Base-by-base conservation (phyloP, 2,329 filamentous ascomycete species). In the Colletotrichum lentis region DNA sequence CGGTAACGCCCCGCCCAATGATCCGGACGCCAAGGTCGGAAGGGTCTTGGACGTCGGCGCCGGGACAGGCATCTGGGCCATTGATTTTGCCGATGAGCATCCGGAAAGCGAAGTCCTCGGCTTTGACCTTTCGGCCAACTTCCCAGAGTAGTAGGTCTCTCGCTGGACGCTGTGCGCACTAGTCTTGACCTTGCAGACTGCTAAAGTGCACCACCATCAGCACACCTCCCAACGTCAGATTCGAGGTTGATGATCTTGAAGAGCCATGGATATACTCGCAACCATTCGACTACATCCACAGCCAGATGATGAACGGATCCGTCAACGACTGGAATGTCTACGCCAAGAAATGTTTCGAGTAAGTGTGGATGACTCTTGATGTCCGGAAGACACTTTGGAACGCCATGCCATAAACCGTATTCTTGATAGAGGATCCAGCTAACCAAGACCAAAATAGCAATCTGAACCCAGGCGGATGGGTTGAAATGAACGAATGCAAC, bases 21-120 rank as follows among this genome's bases (percentile, higher is more conserved):
- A 69, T 3, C 67, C 73, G 2, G 73, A 46, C 3, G 70, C 70
- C 3, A 54, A 58, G 12, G 62, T 76, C 10, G 55, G 67, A 5
- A 74, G 73, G 4, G 74, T 80, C 6, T 74, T 85, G 2, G 83
- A 85, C 72, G 71, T 83, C 44, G 82, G 82, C 11, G 83, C 81
- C 0, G 83, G 83, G 0, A 85, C 82, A 3, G 82, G 82, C 12
- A 72, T 77, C 7, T 81, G 80, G 79, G 77, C 78, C 27, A 2
- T 84, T 7, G 83, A 84, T 62, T 80, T 83, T 70, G 81, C 74
- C 73, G 49, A 56, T 22, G 46, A 52, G 43, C 52, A 64, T 2
- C 62, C 54, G 0, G 62, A 64, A 4, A 35, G 53, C 16, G 54
- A 76, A 71, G 73, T 81, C 20, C 72, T 79, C 1, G 80, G 80